Evolutionary conservation across 73 alveolate species (phyloP).

Genomic region (Paramecium tetraurelia): DNA sequence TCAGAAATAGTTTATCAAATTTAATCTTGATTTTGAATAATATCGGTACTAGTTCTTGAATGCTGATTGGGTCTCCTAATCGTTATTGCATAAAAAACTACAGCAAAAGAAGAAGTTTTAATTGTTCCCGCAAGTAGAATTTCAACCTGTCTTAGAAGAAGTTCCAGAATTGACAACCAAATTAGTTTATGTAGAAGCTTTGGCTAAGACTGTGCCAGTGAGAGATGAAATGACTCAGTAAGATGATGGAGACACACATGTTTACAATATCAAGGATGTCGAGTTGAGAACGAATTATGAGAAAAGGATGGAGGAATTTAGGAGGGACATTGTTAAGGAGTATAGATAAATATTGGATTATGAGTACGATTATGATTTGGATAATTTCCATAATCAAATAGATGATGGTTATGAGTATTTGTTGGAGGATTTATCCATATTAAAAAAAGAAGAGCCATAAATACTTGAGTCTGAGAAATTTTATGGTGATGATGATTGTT

Average conservation of each 20-base stretch:
- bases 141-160: neutral
- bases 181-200: neutral
- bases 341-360: neutral
- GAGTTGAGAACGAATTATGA: neutral
- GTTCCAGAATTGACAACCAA: neutral
- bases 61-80: slow-evolving; percentile 28
- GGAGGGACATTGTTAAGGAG: neutral
- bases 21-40: slow-evolving; percentile 4
- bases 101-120: neutral
- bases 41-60: neutral
- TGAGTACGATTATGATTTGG: slow-evolving; percentile 10
- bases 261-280: neutral
- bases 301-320: neutral
- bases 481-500: slow-evolving; percentile 34
- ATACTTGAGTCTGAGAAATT: neutral
- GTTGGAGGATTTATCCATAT: neutral
- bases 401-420: slow-evolving; percentile 19
- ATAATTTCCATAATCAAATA: neutral
- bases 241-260: neutral
- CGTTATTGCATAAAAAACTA: neutral
- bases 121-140: neutral
- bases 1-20: neutral
- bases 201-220: neutral
- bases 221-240: neutral
- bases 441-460: slow-evolving; percentile 25